Base-by-base conservation (phyloP, 2,329 filamentous ascomycete species). In the Nemania sp. region DNA sequence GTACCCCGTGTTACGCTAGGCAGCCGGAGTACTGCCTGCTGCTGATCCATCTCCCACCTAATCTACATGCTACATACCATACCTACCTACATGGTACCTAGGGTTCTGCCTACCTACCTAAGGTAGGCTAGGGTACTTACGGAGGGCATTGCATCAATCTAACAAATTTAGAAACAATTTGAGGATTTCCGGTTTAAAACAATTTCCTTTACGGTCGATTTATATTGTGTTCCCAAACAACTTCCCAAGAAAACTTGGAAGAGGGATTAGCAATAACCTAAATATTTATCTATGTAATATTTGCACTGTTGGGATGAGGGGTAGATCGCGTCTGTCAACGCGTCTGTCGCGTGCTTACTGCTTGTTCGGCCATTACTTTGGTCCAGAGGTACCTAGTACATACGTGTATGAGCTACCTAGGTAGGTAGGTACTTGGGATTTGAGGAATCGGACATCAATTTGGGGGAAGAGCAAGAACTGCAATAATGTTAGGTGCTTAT, bases 271-370 rank as follows among this genome's bases (percentile, higher is more conserved):
- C 13, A 18, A 55, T n/a, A 18, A n/a, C n/a, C n/a, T n/a, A n/a
- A n/a, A n/a, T n/a, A n/a, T n/a, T n/a, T n/a, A n/a, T n/a, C n/a
- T n/a, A n/a, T 6, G 2, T 32, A 32, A 20, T 13, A 57, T n/a
- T 7, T 45, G 49, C 32, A 56, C 52, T 66, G 63, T 62, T 43
- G 45, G 20, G 52, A 52, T 57, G 66, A 66, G 66, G 66, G 66
- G 66, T 54, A 68, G 20, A 47, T 45, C 66, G 66, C 66, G 66
- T 68, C 43, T 56, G 20, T 47, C 11, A 26, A 68, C 66, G 62
- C 66, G 66, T 54, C 35, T 57, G 51, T 57, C 24, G 56, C 58
- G 57, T 45, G 62, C 32, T 35, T 11, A 11, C 32, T 60, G n/a
- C 27, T 55, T 41, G 18, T 41, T 13, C 18, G 11, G 18, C 32